phyloP scores from a whole-genome alignment of 75 land plant genomes.

The Sequoia sempervirens region DNA sequence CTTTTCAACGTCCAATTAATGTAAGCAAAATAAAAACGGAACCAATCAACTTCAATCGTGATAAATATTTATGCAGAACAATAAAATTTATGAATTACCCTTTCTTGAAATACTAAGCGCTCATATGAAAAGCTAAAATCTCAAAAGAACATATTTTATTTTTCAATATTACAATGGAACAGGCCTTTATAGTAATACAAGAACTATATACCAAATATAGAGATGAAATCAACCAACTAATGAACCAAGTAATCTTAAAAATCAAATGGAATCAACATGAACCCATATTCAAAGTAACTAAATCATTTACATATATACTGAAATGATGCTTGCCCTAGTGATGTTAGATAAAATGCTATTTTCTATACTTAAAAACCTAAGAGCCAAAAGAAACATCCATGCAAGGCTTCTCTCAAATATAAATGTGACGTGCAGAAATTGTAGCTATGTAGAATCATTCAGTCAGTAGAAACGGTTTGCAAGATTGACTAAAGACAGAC shows the following conservation, averaged over 20 bases:
- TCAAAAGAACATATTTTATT: background rate
- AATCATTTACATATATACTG: background rate
- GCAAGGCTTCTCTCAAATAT: background rate
- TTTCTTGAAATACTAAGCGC: background rate
- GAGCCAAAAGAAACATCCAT: background rate
- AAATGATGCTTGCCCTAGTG: background rate
- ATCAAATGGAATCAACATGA: background rate
- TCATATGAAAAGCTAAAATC: background rate
- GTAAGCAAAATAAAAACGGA: background rate
- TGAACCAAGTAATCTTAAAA: background rate
- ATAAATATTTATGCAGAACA: background rate
- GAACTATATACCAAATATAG: background rate
- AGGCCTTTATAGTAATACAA: constrained; percentile 4
- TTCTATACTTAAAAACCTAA: background rate
- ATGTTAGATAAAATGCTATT: background rate
- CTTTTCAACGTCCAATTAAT: background rate
- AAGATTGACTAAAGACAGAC: background rate
- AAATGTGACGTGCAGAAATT: background rate
- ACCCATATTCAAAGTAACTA: background rate
- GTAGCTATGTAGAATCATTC: background rate
- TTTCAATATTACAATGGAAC: background rate
- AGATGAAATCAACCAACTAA: background rate
- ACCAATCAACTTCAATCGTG: background rate
- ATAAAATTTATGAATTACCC: background rate
- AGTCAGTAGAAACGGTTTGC: no score